Percentiles rank a stretch among this genome's conserved stretches.
Conservation (phyloP, 257 asterid genomes). For the Rhazya stricta region DNA sequence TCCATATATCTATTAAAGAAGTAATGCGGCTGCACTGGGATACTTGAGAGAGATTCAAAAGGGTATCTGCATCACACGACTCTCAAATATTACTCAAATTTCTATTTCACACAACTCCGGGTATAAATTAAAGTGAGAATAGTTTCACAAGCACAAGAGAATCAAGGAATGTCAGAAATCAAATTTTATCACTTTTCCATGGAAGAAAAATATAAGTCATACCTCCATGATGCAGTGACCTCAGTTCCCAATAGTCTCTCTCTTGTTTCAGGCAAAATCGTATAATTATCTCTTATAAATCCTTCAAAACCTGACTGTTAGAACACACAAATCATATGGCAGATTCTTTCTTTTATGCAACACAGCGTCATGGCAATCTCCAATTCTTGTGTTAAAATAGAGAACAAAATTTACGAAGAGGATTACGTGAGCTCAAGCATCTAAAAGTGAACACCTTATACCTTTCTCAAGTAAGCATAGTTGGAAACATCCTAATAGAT, state of each 20-base stretch:
- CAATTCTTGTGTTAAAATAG: background rate
- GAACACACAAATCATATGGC: background rate
- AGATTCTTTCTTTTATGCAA: background rate
- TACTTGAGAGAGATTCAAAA: slow-evolving; percentile 50
- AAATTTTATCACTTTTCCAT: background rate
- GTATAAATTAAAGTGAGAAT: background rate
- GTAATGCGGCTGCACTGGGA: slow-evolving; percentile 51
- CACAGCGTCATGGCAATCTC: background rate
- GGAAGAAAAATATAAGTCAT: background rate
- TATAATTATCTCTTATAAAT: slow-evolving; percentile 74
- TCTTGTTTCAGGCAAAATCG: slow-evolving; percentile 86
- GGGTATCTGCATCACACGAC: slow-evolving; percentile 52
- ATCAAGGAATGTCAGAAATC: background rate
- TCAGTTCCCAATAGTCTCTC: slow-evolving; percentile 97
- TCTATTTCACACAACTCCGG: background rate
- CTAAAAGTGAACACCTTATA: background rate
- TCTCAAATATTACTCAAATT: slow-evolving; percentile 3
- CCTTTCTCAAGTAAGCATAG: background rate
- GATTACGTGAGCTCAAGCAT: background rate
- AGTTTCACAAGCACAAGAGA: background rate
- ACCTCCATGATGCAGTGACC: slow-evolving; percentile 92
- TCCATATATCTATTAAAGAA: slow-evolving; percentile 57
- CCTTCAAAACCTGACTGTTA: slow-evolving; percentile 97
- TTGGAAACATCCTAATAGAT: background rate
- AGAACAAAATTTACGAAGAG: background rate